Conservation (phyloP, 208 protist genomes). For the Trypanosoma conorhini region DNA sequence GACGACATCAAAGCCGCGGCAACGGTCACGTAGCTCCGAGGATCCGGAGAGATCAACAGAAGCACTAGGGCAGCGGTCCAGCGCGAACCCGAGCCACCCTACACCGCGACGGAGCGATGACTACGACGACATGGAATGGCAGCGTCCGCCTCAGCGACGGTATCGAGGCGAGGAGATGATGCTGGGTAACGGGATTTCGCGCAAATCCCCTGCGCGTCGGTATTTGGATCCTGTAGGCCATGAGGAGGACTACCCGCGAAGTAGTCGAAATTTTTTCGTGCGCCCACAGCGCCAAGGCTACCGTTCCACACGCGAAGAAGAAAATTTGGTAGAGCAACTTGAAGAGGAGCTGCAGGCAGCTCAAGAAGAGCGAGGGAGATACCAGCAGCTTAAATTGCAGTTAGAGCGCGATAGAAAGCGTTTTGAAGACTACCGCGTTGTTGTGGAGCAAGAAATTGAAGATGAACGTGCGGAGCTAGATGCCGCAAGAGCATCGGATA, state of each 20-base stretch:
- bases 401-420: constrained; percentile 81
- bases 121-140: constrained; percentile 5
- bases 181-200: constrained; percentile 11
- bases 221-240: constrained; percentile 38
- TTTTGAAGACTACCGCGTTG: constrained; percentile 66
- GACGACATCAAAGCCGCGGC: constrained; percentile 8
- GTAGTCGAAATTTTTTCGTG: constrained; percentile 66
- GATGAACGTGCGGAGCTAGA: constrained; percentile 62
- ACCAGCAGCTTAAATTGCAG: constrained; percentile 49
- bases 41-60: constrained; percentile 12
- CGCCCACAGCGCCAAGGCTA: constrained; percentile 16
- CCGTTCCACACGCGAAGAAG: constrained; percentile 43
- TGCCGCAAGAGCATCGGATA: constrained; percentile 36
- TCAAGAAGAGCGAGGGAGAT: constrained; percentile 77
- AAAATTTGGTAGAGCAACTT: constrained; percentile 67
- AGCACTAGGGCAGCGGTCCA: not conserved
- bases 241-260: constrained; percentile 28
- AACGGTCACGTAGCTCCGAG: constrained; percentile 4
- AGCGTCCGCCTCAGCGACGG: constrained; percentile 10
- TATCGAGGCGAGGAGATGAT: constrained; percentile 10
- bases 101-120: constrained; percentile 3
- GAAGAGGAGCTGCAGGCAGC: constrained; percentile 74
- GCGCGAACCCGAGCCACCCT: constrained; percentile 2
- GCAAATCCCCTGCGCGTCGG: constrained; percentile 12
- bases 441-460: constrained; percentile 63